Base-by-base conservation (phyloP, 1,284 basidiomycete species). In the Xerocomus cyaneibrunnescens region DNA sequence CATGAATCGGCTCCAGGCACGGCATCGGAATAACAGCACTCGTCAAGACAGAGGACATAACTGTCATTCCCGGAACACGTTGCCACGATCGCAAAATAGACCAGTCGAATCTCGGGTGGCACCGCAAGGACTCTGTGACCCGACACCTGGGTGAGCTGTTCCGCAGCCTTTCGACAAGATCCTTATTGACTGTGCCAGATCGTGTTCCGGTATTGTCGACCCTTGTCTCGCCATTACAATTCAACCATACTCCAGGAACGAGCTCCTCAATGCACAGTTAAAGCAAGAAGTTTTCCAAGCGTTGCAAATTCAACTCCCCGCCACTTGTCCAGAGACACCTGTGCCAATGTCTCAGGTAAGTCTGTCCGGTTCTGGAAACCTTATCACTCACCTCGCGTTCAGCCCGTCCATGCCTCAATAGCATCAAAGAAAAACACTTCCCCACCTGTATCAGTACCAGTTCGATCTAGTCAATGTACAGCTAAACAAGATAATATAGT, bases 101-200 rank as follows among this genome's bases (percentile, higher is more conserved):
- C 43, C 7, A 1, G 2, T 7, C 16, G 28, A 46, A 5, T 21
- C 21, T 14, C n/a, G 19, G 14, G 25, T 22, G 9, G 3, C 10
- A 41, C 37, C 13, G 1, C 30, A 22, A 13, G 51, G 17, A n/a
- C 23, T 31, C 3, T 52, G 40, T 41, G 0, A 12, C 35, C 21
- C 53, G 43, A 3, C 30, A 1, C 43, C 56, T 3, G 22, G 23
- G 65, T 52, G 51, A 55, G 58, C 1, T 10, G 0, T 21, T 7
- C n/a, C 1, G 2, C 21, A 25, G 4, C 10, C 8, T 6, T 32
- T 16, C 7, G 7, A 21, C 28, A 7, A 22, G 28, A 7, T 23
- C 3, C 12, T 7, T 14, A 19, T 25, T 34, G 23, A 63, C 10
- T 44, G n/a, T 25, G 8, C 8, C 23, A 67, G 62, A 43, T 46